Evolutionary conservation across 129 eudicot genomes (phyloP).

Genomic region (Saussurea involucrata): DNA sequence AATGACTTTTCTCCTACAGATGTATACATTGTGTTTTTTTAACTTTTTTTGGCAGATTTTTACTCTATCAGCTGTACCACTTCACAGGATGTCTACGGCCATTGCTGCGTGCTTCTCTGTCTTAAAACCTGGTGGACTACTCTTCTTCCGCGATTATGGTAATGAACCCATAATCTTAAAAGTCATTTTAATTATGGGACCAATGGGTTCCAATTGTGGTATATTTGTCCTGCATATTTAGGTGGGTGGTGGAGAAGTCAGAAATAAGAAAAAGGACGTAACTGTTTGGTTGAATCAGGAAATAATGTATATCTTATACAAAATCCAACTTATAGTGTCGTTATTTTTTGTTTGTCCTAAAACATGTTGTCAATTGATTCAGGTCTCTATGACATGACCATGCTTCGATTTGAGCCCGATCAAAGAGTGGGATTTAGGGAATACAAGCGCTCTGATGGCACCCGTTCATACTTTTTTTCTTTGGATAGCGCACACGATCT

Average conservation of each 20-base stretch:
- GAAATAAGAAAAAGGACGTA: not conserved
- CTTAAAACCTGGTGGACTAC: slow-evolving; percentile 84
- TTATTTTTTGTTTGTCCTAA: not conserved
- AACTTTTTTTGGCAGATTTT: slow-evolving; percentile 58
- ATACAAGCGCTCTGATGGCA: slow-evolving; percentile 87
- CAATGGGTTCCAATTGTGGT: not conserved
- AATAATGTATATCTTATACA: not conserved
- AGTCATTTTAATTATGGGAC: not conserved
- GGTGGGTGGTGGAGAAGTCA: not conserved
- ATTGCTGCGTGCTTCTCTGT: slow-evolving; percentile 73
- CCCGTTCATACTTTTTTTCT: slow-evolving; percentile 80
- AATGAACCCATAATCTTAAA: slow-evolving; percentile 10
- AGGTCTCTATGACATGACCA: slow-evolving; percentile 98
- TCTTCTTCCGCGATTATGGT: slow-evolving; percentile 95
- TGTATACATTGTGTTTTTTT: not conserved
- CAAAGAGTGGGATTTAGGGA: slow-evolving; percentile 83
- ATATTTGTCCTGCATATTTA: no score
- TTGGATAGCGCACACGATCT: slow-evolving; percentile 57
- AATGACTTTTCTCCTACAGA: not conserved
- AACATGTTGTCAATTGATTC: slow-evolving; percentile 18
- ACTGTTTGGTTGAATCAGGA: not conserved
- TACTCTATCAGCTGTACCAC: slow-evolving; percentile 86
- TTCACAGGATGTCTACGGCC: slow-evolving; percentile 64
- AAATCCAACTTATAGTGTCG: not conserved
- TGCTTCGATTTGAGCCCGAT: slow-evolving; percentile 83